Percentiles rank a stretch among this genome's conserved stretches.
Conservation (phyloP, 208 protist species). For the Leishmania lainsoni region DNA sequence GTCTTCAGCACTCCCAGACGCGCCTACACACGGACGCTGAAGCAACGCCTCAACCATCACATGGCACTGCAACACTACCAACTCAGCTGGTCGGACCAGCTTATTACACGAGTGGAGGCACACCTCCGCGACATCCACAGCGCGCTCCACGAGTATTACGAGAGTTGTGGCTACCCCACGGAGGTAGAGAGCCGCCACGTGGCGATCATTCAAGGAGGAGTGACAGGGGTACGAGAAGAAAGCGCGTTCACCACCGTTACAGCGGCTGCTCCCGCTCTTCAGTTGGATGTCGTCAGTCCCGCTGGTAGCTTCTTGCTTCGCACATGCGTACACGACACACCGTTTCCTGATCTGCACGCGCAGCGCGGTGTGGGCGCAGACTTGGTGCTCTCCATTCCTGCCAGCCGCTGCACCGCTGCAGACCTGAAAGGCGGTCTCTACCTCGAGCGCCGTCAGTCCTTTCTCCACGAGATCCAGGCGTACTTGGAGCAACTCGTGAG, state of each 20-base stretch:
- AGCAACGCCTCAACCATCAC: neutral
- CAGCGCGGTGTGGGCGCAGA: slow-evolving; percentile 71
- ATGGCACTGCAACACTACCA: slow-evolving; percentile 82
- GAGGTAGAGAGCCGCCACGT: slow-evolving; percentile 21
- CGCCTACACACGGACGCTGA: slow-evolving; percentile 5
- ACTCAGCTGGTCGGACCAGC: slow-evolving; percentile 71
- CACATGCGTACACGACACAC: slow-evolving; percentile 67
- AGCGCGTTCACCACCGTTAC: slow-evolving; percentile 1
- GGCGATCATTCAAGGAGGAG: neutral
- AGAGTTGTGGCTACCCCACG: slow-evolving; percentile 47
- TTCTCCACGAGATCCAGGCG: slow-evolving; percentile 61
- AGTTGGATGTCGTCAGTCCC: slow-evolving; percentile 46
- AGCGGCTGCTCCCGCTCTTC: slow-evolving; percentile 10
- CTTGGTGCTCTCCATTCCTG: slow-evolving; percentile 69
- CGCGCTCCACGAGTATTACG: slow-evolving; percentile 68
- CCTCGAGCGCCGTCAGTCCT: slow-evolving; percentile 64
- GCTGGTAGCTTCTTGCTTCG: slow-evolving; percentile 84
- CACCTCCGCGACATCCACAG: slow-evolving; percentile 76
- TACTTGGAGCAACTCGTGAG: slow-evolving; percentile 41
- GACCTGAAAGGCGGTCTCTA: slow-evolving; percentile 78
- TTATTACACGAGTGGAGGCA: slow-evolving; percentile 70
- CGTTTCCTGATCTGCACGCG: slow-evolving; percentile 59
- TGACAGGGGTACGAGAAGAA: neutral
- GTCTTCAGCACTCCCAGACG: neutral
- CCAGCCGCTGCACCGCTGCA: slow-evolving; percentile 49